Evolutionary conservation across 23 red algal species (phyloP), one percentile per base, ranked within the genome.

Genomic region (Gracilariopsis chorda): DNA sequence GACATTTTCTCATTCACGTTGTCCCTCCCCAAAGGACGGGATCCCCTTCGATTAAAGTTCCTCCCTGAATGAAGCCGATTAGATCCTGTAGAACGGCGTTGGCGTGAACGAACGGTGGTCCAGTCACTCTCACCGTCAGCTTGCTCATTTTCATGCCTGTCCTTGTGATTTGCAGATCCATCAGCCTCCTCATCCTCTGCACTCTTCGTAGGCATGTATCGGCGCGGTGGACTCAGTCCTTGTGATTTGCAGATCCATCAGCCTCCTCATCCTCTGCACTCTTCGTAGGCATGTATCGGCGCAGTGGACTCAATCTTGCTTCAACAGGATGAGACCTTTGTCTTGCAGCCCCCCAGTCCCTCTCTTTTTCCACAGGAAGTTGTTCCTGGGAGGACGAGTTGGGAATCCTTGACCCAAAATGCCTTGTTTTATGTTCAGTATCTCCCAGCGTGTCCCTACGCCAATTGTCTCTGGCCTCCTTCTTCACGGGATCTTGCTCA

Each of bases 261-360:
- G n/a, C n/a, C n/a, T n/a, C n/a, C n/a, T n/a, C n/a, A n/a, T n/a
- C n/a, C n/a, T n/a, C n/a, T 27, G n/a, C 35, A 19, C 28, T 43
- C 65, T n/a, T n/a, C n/a, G 30, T 43, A 36, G 34, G 41, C n/a
- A n/a, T 23, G 36, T 59, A n/a, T n/a, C 27, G 34, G 40, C 70
- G 85, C 36, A 52, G 48, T 28, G 32, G 32, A 28, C 42, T 33
- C 39, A 16, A 27, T n/a, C 37, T 68, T 63, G 52, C 68, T 37
- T 89, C 48, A 21, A 55, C 55, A 29, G 65, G 65, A 89, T 52
- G 48, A 69, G 85, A 65, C 33, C 59, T 21, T 6, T 69, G 45
- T 51, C 85, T 63, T 33, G 85, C 85, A 34, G 85, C 85, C 28
- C 85, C 85, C 85, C 85, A 89, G 52, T 89, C 85, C 12, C 85